Conservation (phyloP, 148 eudicot species). For the Fagopyrum homotropicum region DNA sequence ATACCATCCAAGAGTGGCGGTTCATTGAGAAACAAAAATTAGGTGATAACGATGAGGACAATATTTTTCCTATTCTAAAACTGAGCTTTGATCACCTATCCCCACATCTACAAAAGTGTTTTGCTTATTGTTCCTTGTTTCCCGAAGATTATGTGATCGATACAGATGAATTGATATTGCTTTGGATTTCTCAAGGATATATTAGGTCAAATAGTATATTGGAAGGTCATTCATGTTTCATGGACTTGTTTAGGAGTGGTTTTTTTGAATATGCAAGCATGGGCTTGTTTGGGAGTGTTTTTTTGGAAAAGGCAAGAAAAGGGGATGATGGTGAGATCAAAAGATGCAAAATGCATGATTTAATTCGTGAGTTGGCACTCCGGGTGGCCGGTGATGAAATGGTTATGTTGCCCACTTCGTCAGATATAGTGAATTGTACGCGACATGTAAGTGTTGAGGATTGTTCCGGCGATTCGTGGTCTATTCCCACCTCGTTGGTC, state of each 20-base stretch:
- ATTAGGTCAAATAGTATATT: constrained; percentile 1
- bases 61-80: constrained; percentile 1
- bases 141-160: constrained; percentile 21
- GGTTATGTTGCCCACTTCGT: background rate
- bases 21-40: background rate
- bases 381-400: constrained; percentile 19
- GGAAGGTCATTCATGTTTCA: constrained; percentile 15
- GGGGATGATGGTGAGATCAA: background rate
- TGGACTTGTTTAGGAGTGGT: constrained; percentile 19
- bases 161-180: constrained; percentile 11
- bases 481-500: background rate
- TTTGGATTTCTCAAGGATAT: constrained; percentile 28
- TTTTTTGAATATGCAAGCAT: constrained; percentile 23
- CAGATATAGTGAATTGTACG: background rate
- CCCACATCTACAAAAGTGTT: constrained; percentile 25
- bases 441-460: background rate
- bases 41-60: background rate
- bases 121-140: constrained; percentile 34
- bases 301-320: background rate
- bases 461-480: no score
- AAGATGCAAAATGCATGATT: constrained; percentile 32
- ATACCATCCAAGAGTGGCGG: background rate
- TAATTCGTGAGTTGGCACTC: constrained; percentile 37
- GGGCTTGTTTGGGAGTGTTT: no score
- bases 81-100: constrained; percentile 29